These are phyloP conservation scores for Salvia miltiorrhiza DNA, from an alignment of 257 asterid genomes.

Conservation along the genomic window DNA sequence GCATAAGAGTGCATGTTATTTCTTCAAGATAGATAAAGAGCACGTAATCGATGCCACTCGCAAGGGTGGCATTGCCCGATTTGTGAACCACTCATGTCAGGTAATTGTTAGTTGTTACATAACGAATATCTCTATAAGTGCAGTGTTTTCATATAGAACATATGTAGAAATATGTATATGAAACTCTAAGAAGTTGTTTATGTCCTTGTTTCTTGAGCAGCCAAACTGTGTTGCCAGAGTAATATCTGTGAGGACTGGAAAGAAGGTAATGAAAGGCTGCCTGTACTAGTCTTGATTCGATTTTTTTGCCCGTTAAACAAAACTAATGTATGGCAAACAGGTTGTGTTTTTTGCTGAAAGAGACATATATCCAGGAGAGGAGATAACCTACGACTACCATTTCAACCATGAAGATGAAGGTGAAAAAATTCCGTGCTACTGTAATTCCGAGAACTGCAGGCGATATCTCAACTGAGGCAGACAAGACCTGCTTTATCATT, in stretches of 20 bases:
- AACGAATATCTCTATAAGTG: no score
- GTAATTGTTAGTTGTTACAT: conserved; percentile 28
- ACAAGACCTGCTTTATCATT: not conserved
- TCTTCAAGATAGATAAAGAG: conserved; percentile 61
- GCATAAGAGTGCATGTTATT: conserved; percentile 67
- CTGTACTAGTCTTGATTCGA: not conserved
- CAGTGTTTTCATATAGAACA: not conserved
- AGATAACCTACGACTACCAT: conserved; percentile 66
- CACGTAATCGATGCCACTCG: conserved; percentile 65
- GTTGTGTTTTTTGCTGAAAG: conserved; percentile 62
- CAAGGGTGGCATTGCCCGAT: conserved; percentile 74
- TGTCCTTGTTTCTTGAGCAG: conserved; percentile 35
- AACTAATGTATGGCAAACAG: conserved; percentile 18
- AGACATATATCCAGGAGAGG: conserved; percentile 74
- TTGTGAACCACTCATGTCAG: conserved; percentile 66
- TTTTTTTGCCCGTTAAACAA: not conserved
- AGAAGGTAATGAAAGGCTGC: conserved; percentile 48
- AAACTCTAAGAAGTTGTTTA: not conserved
- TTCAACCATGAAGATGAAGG: conserved; percentile 72
- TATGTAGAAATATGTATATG: not conserved
- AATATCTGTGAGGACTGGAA: conserved; percentile 56
- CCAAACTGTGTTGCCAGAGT: conserved; percentile 66
- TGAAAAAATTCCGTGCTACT: conserved; percentile 51
- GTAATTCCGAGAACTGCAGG: conserved; percentile 56
- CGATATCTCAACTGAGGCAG: conserved; percentile 39